Evolutionary conservation across 768 basidiomycete species (phyloP), one percentile per base, ranked within the genome.

Genomic region (Amyloporia xantha): DNA sequence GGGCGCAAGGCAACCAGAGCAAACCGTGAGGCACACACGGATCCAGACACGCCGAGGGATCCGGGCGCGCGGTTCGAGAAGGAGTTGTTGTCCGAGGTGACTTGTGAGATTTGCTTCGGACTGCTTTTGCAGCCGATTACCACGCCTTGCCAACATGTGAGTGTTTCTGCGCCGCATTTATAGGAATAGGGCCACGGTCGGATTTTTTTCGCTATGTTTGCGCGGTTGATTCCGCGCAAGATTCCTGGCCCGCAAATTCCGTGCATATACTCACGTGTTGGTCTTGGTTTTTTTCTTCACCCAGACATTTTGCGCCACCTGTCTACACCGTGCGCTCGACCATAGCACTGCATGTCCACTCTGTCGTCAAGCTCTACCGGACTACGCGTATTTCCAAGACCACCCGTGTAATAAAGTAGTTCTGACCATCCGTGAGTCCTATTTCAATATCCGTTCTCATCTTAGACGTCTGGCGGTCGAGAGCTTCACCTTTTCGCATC

Each of bases 91-190:
- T 58, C 75, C 10, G 86, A 93, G 56, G 74, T 95, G 47, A 84
- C 80, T 17, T 98, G 95, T 65, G 88, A 93, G 65, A 93, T 98
- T 27, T 98, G 95, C 68, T 87, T 87, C 61, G 76, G 76, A 61
- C 69, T 96, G 33, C 72, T 93, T 55, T 82, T 82, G 67, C 81
- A 90, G 54, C 93, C 95, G 4, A 74, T 93, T 44, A 97, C 95
- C 13, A 89, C 94, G 2, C 89, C 91, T 11, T 97, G 95, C 66
- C 94, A 97, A 65, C 95, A 98, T 68, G 91, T 89, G 61, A 60
- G 84, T 74, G 41, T 40, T 40, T n/a, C n/a, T n/a, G n/a, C n/a
- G n/a, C n/a, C n/a, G n/a, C n/a, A n/a, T n/a, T n/a, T n/a, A n/a
- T n/a, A n/a, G n/a, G n/a, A n/a, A n/a, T n/a, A n/a, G n/a, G n/a